Evolutionary conservation across 805 yeast species (phyloP).

Genomic region (Lachancea nothofagi): DNA sequence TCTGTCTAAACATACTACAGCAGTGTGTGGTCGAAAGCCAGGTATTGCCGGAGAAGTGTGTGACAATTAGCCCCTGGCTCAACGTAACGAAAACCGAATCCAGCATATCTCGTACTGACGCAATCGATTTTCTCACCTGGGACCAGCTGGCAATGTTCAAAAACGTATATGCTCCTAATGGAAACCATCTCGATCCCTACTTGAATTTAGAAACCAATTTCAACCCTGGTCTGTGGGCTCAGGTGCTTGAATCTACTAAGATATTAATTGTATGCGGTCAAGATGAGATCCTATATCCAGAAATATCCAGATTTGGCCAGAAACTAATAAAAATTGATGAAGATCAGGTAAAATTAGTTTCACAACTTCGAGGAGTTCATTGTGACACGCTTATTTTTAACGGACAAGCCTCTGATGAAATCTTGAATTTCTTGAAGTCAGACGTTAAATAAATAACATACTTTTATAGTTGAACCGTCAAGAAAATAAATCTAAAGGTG

Average conservation of each 20-base stretch:
- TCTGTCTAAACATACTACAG: conserved; percentile 16
- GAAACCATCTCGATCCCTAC: conserved; percentile 12
- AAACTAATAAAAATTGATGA: conserved; percentile 4
- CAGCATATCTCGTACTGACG: conserved; percentile 3
- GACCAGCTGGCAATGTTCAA: conserved; percentile 11
- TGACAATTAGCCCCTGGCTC: conserved; percentile 28
- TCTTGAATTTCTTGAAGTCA: conserved; percentile 1
- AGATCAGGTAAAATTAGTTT: background rate
- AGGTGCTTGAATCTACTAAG: conserved; percentile 11
- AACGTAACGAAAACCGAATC: conserved; percentile 17
- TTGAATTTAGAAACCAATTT: conserved; percentile 21
- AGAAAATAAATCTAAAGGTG: too few relatives aligned
- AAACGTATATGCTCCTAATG: conserved; percentile 8
- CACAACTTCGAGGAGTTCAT: conserved; percentile 8
- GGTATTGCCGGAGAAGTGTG: conserved; percentile 17
- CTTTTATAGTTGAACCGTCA: too few relatives aligned
- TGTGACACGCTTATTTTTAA: conserved; percentile 6
- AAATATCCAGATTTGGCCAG: conserved; percentile 11
- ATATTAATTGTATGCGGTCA: conserved; percentile 20
- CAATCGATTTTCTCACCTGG: conserved; percentile 15
- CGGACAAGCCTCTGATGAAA: conserved; percentile 1
- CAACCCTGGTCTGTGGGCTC: conserved; percentile 14
- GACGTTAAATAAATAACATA: background rate
- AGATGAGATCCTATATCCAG: conserved; percentile 20
- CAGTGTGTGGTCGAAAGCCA: conserved; percentile 8